phyloP scores from a whole-genome alignment of 306 rosid genomes.

The Vigna angularis region DNA sequence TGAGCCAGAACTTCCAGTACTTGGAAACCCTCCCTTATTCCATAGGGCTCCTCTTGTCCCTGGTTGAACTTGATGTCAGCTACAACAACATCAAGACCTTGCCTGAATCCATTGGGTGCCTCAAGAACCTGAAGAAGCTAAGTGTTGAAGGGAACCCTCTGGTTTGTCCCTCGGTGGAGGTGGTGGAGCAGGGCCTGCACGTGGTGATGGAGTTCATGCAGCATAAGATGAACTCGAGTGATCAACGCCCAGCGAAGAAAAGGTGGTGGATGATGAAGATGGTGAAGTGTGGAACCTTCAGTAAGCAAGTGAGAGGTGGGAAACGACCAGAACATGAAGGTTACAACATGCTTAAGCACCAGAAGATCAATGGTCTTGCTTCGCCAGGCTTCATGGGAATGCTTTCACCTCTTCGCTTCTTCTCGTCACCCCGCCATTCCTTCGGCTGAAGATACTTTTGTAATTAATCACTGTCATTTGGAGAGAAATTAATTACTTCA shows the following conservation, averaged over 20 bases:
- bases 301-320: conserved; percentile 34
- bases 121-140: conserved; percentile 67
- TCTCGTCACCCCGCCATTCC: conserved; percentile 72
- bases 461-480: neutral
- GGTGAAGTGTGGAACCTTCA: conserved; percentile 69
- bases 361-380: conserved; percentile 74
- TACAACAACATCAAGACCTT: conserved; percentile 69
- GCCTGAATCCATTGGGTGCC: conserved; percentile 85
- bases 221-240: conserved; percentile 58
- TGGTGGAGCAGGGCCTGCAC: conserved; percentile 68
- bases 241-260: conserved; percentile 54
- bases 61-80: conserved; percentile 83
- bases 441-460: conserved; percentile 45
- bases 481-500: neutral
- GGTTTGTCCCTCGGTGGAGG: conserved; percentile 68
- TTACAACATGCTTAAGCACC: conserved; percentile 57
- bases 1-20: conserved; percentile 94
- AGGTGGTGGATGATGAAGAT: conserved; percentile 71
- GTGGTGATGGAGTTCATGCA: conserved; percentile 73
- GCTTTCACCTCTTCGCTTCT: conserved; percentile 79
- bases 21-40: conserved; percentile 75
- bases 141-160: conserved; percentile 85
- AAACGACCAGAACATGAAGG: conserved; percentile 49
- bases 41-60: conserved; percentile 78
- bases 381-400: conserved; percentile 72